Conservation (phyloP, 2,329 filamentous ascomycete species). For the Neofusicoccum umdonicola region DNA sequence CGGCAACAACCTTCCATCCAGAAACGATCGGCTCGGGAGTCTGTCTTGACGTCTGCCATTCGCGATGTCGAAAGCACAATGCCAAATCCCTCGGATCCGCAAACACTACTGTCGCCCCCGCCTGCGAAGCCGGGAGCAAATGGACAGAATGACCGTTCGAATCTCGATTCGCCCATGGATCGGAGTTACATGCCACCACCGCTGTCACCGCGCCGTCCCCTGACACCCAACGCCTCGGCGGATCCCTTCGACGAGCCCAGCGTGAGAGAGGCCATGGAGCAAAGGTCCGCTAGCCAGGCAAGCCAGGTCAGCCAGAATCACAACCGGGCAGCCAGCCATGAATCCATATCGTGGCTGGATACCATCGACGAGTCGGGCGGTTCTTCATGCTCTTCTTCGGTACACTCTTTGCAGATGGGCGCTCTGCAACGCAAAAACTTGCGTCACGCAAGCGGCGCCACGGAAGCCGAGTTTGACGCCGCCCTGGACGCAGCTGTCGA, state of each 20-base stretch:
- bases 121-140: constrained; percentile 29
- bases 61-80: constrained; percentile 39
- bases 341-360: constrained; percentile 89
- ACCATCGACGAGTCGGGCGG: constrained; percentile 87
- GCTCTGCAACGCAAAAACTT: constrained; percentile 68
- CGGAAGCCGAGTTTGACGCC: constrained; percentile 88
- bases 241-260: constrained; percentile 24
- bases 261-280: constrained; percentile 20
- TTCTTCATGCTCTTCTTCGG: constrained; percentile 70
- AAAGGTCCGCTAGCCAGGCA: constrained; percentile 7
- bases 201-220: constrained; percentile 62
- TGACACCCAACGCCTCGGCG: constrained; percentile 41
- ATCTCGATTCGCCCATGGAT: constrained; percentile 52
- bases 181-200: constrained; percentile 67
- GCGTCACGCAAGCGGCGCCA: constrained; percentile 65
- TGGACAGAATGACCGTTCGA: background rate
- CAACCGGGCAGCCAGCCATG: constrained; percentile 64
- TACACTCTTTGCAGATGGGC: constrained; percentile 76
- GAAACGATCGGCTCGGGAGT: constrained; percentile 28
- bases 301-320: constrained; percentile 17
- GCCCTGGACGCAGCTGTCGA: constrained; percentile 94
- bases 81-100: constrained; percentile 23
- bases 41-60: constrained; percentile 42
- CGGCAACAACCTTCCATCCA: background rate
- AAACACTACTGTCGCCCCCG: constrained; percentile 35